These are phyloP conservation scores for Avicennia marina DNA, from an alignment of 257 asterid genomes.

Conservation along the genomic window DNA sequence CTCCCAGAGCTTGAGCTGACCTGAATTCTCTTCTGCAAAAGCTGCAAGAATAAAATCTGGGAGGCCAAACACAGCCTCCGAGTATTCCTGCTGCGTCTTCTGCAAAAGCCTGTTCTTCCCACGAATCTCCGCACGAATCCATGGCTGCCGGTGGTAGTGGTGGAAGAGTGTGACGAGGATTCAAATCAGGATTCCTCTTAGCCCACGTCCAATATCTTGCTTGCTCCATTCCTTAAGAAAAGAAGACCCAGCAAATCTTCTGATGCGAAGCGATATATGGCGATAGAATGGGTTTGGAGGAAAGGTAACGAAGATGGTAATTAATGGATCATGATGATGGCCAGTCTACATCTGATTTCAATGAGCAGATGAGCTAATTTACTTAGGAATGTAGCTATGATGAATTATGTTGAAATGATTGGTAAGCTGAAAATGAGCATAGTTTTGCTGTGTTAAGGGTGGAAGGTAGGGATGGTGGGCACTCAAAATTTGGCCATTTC, in stretches of 20 bases:
- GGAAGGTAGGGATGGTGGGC: too few relatives aligned
- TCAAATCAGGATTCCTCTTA: conserved; percentile 40
- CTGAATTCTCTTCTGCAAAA: conserved; percentile 82
- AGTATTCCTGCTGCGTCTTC: conserved; percentile 77
- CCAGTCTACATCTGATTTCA: too few relatives aligned
- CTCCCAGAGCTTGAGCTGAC: conserved; percentile 97
- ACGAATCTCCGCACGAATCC: conserved; percentile 46
- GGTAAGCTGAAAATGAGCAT: conserved; percentile 25
- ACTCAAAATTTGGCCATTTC: too few relatives aligned
- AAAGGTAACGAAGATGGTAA: neutral
- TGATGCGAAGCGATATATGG: neutral
- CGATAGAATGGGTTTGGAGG: conserved; percentile 2
- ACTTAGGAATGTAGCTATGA: too few relatives aligned
- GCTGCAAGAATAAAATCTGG: conserved; percentile 87
- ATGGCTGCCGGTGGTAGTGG: conserved; percentile 10
- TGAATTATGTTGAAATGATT: too few relatives aligned
- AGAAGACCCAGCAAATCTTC: conserved; percentile 2
- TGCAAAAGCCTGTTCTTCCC: conserved; percentile 98
- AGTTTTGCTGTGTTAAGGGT: conserved; percentile 30
- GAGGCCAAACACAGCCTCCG: conserved; percentile 93
- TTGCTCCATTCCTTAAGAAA: conserved; percentile 48
- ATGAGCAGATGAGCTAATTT: too few relatives aligned
- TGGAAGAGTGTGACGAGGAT: conserved; percentile 7
- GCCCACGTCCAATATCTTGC: conserved; percentile 68
- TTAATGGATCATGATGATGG: too few relatives aligned